phyloP scores from a whole-genome alignment of 2,329 filamentous ascomycete genomes.

The Septoria petroselini region DNA sequence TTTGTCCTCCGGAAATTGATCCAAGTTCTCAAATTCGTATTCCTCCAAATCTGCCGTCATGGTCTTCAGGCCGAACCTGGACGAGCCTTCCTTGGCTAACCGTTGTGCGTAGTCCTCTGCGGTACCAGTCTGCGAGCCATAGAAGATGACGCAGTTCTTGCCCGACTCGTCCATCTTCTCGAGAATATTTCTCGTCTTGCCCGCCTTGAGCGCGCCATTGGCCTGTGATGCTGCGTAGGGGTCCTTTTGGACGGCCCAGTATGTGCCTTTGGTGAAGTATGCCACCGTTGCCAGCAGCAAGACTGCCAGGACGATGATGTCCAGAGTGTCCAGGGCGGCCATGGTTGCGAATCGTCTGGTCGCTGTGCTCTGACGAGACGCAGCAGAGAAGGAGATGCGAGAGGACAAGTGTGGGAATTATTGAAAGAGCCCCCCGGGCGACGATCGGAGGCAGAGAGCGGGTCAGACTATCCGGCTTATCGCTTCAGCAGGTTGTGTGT shows the following conservation, averaged over 20 bases:
- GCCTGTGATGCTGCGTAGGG: slow-evolving; percentile 77
- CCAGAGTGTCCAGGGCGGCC: slow-evolving; percentile 94
- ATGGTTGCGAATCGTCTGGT: slow-evolving; percentile 51
- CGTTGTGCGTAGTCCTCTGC: slow-evolving; percentile 97
- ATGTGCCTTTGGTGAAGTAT: slow-evolving; percentile 96
- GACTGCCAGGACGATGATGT: slow-evolving; percentile 82
- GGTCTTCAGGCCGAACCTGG: slow-evolving; percentile 90
- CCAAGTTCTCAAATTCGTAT: slow-evolving; percentile 93
- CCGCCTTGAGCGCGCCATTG: slow-evolving; percentile 67
- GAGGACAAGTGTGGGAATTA: slow-evolving; percentile 9
- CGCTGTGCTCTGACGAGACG: slow-evolving; percentile 3
- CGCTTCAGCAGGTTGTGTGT: not conserved
- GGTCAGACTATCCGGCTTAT: slow-evolving; percentile 10
- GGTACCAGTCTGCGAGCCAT: slow-evolving; percentile 96
- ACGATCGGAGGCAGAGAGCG: slow-evolving; percentile 3
- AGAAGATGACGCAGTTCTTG: slow-evolving; percentile 98
- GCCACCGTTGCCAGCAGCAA: slow-evolving; percentile 84
- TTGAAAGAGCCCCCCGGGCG: slow-evolving; percentile 5
- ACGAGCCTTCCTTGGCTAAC: slow-evolving; percentile 94
- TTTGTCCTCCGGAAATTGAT: slow-evolving; percentile 84
- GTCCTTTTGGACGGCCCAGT: slow-evolving; percentile 86
- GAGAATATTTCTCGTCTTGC: slow-evolving; percentile 84
- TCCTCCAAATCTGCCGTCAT: slow-evolving; percentile 98
- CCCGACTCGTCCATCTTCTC: slow-evolving; percentile 93
- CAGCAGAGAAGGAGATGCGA: not conserved